Percentiles rank a stretch among this genome's conserved stretches.
phyloP scores from a whole-genome alignment of 176 grass and related monocot genomes.

The Paspalum vaginatum region DNA sequence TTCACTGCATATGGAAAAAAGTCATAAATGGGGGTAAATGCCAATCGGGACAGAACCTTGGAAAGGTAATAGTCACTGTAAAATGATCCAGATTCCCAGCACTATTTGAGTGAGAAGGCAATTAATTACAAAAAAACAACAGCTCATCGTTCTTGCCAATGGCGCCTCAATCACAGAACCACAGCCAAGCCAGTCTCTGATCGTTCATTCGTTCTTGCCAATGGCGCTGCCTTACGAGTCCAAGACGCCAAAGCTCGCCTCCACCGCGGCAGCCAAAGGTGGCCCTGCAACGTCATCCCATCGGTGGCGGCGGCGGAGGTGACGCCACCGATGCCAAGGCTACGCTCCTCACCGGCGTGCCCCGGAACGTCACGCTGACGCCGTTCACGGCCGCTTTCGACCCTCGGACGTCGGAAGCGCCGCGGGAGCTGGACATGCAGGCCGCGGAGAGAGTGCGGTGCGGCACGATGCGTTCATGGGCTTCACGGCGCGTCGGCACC shows the following conservation, averaged over 20 bases:
- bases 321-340: not conserved
- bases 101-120: too few relatives aligned
- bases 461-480: constrained; percentile 68
- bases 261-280: not conserved
- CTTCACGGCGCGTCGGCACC: constrained; percentile 43
- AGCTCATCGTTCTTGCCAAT: too few relatives aligned
- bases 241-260: not conserved
- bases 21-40: too few relatives aligned
- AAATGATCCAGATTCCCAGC: too few relatives aligned
- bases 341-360: constrained; percentile 50
- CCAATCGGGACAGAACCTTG: too few relatives aligned
- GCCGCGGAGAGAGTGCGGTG: not conserved
- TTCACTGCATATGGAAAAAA: too few relatives aligned
- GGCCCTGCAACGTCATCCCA: not conserved
- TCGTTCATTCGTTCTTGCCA: not conserved
- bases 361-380: constrained; percentile 48
- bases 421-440: not conserved
- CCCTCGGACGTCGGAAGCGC: not conserved
- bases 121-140: too few relatives aligned
- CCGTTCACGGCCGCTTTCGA: not conserved
- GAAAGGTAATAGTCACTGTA: too few relatives aligned
- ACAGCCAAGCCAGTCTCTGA: not conserved
- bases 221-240: constrained; percentile 6
- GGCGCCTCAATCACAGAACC: too few relatives aligned
- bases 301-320: not conserved